These are phyloP conservation scores for Nemania abortiva DNA, from an alignment of 2,329 filamentous ascomycete species.

Conservation along the genomic window DNA sequence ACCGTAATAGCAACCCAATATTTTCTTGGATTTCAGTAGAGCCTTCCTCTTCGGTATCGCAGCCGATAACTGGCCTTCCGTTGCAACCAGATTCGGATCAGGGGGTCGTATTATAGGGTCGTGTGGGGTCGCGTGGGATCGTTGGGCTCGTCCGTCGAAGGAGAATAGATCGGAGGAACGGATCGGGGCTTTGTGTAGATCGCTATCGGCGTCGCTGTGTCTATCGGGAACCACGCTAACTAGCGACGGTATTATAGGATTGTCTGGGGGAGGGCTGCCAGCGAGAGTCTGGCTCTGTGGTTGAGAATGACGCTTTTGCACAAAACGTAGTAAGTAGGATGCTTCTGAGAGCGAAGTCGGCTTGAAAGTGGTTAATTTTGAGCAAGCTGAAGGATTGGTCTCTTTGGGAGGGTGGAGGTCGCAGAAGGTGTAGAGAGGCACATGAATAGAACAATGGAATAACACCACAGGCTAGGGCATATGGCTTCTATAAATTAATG, in stretches of 20 bases:
- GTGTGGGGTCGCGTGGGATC: background rate
- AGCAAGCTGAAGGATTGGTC: background rate
- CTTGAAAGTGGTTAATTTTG: background rate
- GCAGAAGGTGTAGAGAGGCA: background rate
- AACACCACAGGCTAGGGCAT: background rate
- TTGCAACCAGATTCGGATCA: too few species aligned
- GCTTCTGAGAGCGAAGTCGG: background rate
- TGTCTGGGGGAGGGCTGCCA: background rate
- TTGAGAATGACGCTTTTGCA: background rate
- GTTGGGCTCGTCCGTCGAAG: background rate
- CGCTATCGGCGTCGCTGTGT: background rate
- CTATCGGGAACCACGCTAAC: background rate
- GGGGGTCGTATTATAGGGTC: too few species aligned
- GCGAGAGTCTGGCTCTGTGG: background rate
- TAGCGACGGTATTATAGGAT: background rate
- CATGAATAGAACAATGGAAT: background rate
- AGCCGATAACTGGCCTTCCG: too few species aligned
- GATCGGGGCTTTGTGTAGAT: background rate
- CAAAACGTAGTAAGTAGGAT: background rate
- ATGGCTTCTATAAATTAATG: too few species aligned
- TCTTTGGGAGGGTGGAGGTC: background rate
- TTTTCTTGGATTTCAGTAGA: too few species aligned
- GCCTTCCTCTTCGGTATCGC: too few species aligned
- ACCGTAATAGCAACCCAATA: too few species aligned
- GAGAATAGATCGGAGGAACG: background rate